Conservation (phyloP, 1,139 yeast genomes). For the Diutina pseudorugosa region DNA sequence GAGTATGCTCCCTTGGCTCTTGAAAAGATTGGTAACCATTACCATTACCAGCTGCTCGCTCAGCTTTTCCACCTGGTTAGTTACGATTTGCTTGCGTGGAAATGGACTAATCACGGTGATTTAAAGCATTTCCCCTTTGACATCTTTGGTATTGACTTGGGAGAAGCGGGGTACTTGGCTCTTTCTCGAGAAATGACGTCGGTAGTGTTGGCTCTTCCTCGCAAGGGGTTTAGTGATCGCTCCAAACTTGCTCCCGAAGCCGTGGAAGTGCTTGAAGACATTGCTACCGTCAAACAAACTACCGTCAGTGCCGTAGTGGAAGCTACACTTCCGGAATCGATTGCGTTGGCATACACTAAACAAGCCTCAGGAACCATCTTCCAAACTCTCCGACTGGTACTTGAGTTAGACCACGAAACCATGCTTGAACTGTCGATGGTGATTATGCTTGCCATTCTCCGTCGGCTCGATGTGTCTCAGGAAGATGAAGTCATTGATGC, state of each 20-base stretch:
- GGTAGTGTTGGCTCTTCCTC: background rate
- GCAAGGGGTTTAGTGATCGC: background rate
- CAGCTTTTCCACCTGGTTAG: background rate
- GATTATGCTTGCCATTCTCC: conserved; percentile 4
- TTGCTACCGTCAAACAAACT: conserved; percentile 10
- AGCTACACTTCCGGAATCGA: conserved; percentile 21
- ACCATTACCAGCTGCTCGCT: background rate
- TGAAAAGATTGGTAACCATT: background rate
- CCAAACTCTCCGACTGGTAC: background rate
- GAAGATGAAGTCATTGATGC: conserved; percentile 11
- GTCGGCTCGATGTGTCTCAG: conserved; percentile 27
- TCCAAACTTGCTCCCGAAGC: background rate
- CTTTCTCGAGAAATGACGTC: background rate
- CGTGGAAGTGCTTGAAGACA: background rate
- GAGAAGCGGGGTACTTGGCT: background rate
- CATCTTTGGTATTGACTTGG: background rate
- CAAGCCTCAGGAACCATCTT: conserved; percentile 24
- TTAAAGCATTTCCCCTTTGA: background rate
- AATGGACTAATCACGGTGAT: background rate
- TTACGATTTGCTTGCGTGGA: background rate
- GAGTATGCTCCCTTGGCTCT: background rate
- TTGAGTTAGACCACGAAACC: background rate
- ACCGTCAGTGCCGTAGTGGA: conserved; percentile 13
- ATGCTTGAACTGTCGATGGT: conserved; percentile 16
- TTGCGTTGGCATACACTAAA: conserved; percentile 34